A percentile compares a stretch with the other conserved stretches of the same genome.
These are phyloP conservation scores for Diaporthe ampelina DNA, from an alignment of 2,329 filamentous ascomycete genomes.

Conservation along the genomic window DNA sequence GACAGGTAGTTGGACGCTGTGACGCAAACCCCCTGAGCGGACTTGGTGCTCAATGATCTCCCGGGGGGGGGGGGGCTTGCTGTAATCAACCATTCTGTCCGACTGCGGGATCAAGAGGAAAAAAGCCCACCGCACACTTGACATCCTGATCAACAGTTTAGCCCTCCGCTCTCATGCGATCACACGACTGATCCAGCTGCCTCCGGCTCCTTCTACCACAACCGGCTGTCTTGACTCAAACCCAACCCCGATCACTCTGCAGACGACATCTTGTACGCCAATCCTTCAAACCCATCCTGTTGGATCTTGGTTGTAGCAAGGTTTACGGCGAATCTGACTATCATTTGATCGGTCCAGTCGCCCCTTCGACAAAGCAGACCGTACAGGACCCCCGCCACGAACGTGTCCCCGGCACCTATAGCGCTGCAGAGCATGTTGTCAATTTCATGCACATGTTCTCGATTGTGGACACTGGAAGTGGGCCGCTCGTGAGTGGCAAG, in stretches of 20 bases:
- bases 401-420: conserved; percentile 82
- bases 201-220: conserved; percentile 2
- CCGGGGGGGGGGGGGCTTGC: background rate
- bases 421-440: conserved; percentile 60
- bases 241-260: conserved; percentile 35
- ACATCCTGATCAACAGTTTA: conserved; percentile 15
- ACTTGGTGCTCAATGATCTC: conserved; percentile 21
- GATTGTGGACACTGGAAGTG: conserved; percentile 23
- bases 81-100: conserved; percentile 7
- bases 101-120: conserved; percentile 26
- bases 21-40: conserved; percentile 35
- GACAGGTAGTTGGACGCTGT: conserved; percentile 31
- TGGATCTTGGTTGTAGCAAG: conserved; percentile 78
- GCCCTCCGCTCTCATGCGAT: conserved; percentile 22
- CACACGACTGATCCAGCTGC: conserved; percentile 45
- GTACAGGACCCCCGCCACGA: conserved; percentile 80
- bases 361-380: conserved; percentile 64
- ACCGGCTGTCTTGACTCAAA: conserved; percentile 35
- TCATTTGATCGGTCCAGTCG: conserved; percentile 63
- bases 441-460: conserved; percentile 19
- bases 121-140: conserved; percentile 14
- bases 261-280: conserved; percentile 51
- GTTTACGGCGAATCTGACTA: conserved; percentile 69
- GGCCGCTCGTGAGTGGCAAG: background rate
- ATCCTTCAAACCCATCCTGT: conserved; percentile 73